These are phyloP conservation scores for Agarophyton chilense DNA, from an alignment of 23 red algal species.

Conservation along the genomic window DNA sequence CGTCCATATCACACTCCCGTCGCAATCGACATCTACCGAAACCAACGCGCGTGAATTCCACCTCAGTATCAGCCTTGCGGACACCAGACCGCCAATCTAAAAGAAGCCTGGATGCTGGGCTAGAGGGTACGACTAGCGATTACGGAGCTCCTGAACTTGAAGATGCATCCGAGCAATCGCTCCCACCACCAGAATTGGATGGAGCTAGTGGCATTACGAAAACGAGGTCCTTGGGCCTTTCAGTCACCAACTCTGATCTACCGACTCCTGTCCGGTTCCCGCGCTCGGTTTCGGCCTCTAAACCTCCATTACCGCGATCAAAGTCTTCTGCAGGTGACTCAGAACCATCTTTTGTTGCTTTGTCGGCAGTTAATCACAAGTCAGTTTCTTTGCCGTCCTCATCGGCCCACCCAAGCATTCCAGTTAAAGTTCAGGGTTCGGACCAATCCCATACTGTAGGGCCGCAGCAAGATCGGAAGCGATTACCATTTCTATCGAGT, in stretches of 20 bases:
- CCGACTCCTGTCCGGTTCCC: background rate
- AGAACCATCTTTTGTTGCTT: background rate
- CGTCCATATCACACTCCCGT: slow-evolving; percentile 6
- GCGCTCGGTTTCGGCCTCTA: background rate
- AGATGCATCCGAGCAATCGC: background rate
- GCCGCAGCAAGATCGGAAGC: background rate
- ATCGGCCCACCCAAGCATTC: background rate
- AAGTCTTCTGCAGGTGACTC: slow-evolving; percentile 12
- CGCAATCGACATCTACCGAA: background rate
- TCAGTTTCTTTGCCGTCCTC: background rate
- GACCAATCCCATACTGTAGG: background rate
- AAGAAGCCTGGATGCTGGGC: background rate
- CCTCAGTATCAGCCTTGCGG: background rate
- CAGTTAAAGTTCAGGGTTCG: background rate
- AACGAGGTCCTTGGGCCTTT: background rate
- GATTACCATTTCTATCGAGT: background rate
- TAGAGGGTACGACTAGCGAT: background rate
- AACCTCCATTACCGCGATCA: slow-evolving; percentile 13
- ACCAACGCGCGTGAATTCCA: background rate
- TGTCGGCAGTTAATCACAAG: background rate
- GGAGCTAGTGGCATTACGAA: background rate
- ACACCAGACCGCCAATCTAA: background rate
- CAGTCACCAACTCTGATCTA: background rate
- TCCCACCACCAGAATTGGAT: background rate
- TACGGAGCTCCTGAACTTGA: background rate